Base-by-base conservation (phyloP, 129 eudicot genomes). In the Kitagawia praeruptora region DNA sequence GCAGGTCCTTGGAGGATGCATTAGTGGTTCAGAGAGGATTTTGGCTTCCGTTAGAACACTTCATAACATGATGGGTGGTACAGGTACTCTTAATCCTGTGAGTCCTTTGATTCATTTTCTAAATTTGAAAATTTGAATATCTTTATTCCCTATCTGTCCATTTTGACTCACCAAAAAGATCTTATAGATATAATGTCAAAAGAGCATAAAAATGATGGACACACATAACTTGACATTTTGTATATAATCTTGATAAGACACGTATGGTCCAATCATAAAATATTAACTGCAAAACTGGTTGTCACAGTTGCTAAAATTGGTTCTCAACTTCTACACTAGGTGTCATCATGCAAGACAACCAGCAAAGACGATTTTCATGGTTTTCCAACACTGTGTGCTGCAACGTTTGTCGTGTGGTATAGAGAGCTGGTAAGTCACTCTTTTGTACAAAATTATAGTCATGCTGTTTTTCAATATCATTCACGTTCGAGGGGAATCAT, bases 351-450 rank as follows among this genome's bases (percentile, higher is more conserved):
- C 79, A 81, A 84, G 88, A 70, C 84, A 46, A 75, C 84, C 54
- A 23, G 34, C 25, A 88, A 72, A 78, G 92, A 83, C 53, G 83
- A 75, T 78, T 77, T 51, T 84, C 87, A 85, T 79, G 85, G 87
- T 77, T 92, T 92, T 82, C 87, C 97, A 16, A 90, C 90, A 41
- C 88, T 92, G 63, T 88, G 96, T 81, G 80, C 93, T 81, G 79
- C 93, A 77, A 92, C 97, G 73, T 88, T 90, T 80, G 42, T 42
- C 27, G 90, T 90, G 77, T 92, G 97, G 97, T 92, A 90, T 54
- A 89, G 84, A 70, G 93, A 88, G 78, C 80, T 92, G 96, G 97
- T 92, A 81, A 74, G 89, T 48, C 2, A 15, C 14, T 70, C 16
- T 37, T 80, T 64, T 85, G 40, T 66, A 76, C 76, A 64, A 58